Conservation (phyloP, 805 yeast genomes). For the Yamadazyma kitorensis region DNA sequence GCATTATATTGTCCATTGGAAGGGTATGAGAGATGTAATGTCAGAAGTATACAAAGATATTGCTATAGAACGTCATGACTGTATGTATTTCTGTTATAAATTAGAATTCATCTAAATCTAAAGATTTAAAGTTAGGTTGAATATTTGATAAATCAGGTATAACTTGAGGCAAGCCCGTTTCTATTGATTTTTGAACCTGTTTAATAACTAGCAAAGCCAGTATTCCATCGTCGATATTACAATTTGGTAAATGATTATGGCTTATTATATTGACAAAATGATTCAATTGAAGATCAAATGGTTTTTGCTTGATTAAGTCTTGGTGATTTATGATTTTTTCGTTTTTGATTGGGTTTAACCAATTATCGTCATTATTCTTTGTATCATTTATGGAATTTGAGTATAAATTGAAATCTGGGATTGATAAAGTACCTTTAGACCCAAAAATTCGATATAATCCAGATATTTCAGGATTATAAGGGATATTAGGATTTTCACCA, state of each 20-base stretch:
- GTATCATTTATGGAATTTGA: no score
- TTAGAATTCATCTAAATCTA: slow-evolving; percentile 9
- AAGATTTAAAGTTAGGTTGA: slow-evolving; percentile 16
- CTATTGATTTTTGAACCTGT: slow-evolving; percentile 32
- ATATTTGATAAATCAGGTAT: slow-evolving; percentile 25
- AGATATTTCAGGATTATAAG: slow-evolving; percentile 23
- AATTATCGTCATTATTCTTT: slow-evolving; percentile 15
- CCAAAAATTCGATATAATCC: slow-evolving; percentile 40
- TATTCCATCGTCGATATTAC: slow-evolving; percentile 38
- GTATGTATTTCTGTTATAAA: slow-evolving; percentile 1
- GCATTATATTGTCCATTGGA: no score
- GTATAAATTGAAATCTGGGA: slow-evolving; percentile 35
- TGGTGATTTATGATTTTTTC: slow-evolving; percentile 12
- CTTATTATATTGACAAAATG: slow-evolving; percentile 36
- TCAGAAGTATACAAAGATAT: no score
- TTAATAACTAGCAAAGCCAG: slow-evolving; percentile 35
- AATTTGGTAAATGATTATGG: slow-evolving; percentile 24
- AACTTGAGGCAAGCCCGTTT: slow-evolving; percentile 31
- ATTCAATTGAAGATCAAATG: slow-evolving; percentile 38
- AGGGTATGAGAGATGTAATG: no score
- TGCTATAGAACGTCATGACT: slow-evolving; percentile 1
- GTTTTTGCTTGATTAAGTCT: slow-evolving; percentile 13
- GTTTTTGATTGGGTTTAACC: slow-evolving; percentile 14
- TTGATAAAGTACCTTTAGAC: slow-evolving; percentile 34
- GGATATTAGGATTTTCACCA: slow-evolving; percentile 39